A percentile compares a stretch with the other conserved stretches of the same genome.
These are phyloP conservation scores for Lichtheimia corymbifera DNA, from an alignment of 371 early-diverging fungal genomes.

Conservation along the genomic window DNA sequence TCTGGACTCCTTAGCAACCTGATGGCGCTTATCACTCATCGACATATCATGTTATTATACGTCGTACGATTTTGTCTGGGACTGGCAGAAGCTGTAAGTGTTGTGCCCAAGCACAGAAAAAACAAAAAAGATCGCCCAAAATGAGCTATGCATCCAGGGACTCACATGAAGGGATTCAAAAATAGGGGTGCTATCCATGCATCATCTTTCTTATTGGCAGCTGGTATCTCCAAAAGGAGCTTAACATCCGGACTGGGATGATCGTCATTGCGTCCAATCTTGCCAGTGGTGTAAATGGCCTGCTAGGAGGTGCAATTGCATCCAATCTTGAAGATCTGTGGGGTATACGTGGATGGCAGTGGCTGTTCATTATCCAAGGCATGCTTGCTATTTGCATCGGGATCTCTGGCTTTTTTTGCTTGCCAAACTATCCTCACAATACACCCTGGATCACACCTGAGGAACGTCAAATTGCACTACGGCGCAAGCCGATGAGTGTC, in stretches of 20 bases:
- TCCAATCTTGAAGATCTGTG: constrained; percentile 1
- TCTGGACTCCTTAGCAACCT: constrained; percentile 7
- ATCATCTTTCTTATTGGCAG: constrained; percentile 11
- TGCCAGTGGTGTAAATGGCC: constrained; percentile 4
- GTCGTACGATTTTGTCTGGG: constrained; percentile 5
- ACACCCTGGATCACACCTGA: constrained; percentile 37
- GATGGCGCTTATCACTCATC: constrained; percentile 1
- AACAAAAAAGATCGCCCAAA: too few species aligned
- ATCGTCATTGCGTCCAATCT: constrained; percentile 4
- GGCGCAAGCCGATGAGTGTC: constrained; percentile 24
- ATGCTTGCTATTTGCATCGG: constrained; percentile 6
- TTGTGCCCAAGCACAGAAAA: background rate
- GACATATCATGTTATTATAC: constrained; percentile 2
- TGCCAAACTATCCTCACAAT: constrained; percentile 11
- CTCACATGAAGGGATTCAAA: background rate
- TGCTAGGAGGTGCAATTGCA: constrained; percentile 5
- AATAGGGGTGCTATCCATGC: constrained; percentile 11
- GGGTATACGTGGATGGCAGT: constrained; percentile 6
- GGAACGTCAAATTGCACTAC: constrained; percentile 48
- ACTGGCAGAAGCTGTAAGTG: constrained; percentile 9
- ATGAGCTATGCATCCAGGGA: too few species aligned
- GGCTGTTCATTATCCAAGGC: constrained; percentile 11
- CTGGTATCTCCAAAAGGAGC: constrained; percentile 9
- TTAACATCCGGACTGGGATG: constrained; percentile 8
- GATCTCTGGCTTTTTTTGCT: background rate